Percentiles rank a stretch among this genome's conserved stretches.
phyloP scores from a whole-genome alignment of 2,329 filamentous ascomycete species.

The Nothophoma quercina region DNA sequence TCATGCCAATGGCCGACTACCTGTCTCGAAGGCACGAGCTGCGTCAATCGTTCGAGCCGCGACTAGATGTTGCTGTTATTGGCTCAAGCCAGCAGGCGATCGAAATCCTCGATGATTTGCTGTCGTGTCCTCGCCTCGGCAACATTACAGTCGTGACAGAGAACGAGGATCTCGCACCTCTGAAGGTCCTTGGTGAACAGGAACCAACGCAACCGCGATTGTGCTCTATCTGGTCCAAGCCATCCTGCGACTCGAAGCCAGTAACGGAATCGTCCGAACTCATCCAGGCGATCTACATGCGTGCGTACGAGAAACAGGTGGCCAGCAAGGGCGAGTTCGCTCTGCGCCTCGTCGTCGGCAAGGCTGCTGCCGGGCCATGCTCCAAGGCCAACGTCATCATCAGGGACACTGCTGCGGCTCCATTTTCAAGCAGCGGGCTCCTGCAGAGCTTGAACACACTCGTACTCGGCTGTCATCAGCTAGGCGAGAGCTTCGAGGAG shows the following conservation, averaged over 20 bases:
- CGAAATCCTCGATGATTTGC: conserved; percentile 45
- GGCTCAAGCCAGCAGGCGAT: conserved; percentile 38
- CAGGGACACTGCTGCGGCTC: conserved; percentile 30
- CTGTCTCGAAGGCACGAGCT: conserved; percentile 40
- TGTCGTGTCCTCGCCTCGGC: conserved; percentile 43
- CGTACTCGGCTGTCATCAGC: conserved; percentile 45
- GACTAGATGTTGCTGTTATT: conserved; percentile 41
- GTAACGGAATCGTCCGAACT: conserved; percentile 39
- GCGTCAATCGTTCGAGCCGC: conserved; percentile 36
- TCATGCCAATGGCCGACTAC: conserved; percentile 45
- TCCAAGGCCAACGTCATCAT: conserved; percentile 42
- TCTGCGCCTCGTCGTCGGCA: conserved; percentile 39
- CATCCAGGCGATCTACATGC: conserved; percentile 44
- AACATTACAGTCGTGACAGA: conserved; percentile 48
- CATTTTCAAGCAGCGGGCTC: conserved; percentile 28
- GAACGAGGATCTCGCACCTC: conserved; percentile 39
- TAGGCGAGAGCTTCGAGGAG: conserved; percentile 47
- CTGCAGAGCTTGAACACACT: conserved; percentile 43
- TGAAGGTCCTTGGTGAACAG: conserved; percentile 35
- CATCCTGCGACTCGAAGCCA: conserved; percentile 28
- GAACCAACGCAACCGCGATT: conserved; percentile 40
- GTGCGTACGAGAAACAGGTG: conserved; percentile 47
- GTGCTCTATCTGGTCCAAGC: conserved; percentile 48
- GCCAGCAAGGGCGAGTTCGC: conserved; percentile 41
- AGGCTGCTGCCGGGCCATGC: conserved; percentile 34